These are phyloP conservation scores for Hyaloperonospora brassicae DNA, from an alignment of 352 stramenopile genomes.

Conservation along the genomic window DNA sequence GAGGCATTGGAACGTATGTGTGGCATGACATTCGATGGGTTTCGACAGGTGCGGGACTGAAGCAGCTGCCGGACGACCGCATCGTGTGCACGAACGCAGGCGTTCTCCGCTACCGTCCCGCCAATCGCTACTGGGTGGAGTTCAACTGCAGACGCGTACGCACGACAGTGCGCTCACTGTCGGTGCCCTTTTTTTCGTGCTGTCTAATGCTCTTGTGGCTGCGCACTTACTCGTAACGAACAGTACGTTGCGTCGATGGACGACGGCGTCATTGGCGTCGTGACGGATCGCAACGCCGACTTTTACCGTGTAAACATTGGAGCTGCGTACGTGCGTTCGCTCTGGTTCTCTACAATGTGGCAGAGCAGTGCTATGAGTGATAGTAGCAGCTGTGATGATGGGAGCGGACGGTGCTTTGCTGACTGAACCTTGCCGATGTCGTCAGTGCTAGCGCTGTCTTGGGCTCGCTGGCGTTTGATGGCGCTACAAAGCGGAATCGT, in stretches of 20 bases:
- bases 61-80: conserved; percentile 42
- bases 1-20: background rate
- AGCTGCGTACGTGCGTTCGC: conserved; percentile 60
- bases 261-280: conserved; percentile 91
- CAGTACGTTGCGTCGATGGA: conserved; percentile 73
- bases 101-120: conserved; percentile 74
- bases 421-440: conserved; percentile 6
- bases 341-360: background rate
- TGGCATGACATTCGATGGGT: conserved; percentile 2
- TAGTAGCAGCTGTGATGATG: background rate
- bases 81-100: conserved; percentile 79
- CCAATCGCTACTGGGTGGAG: conserved; percentile 88
- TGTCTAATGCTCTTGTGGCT: conserved; percentile 3
- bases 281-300: conserved; percentile 90
- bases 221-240: background rate
- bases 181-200: background rate
- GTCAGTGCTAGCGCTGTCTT: conserved; percentile 59
- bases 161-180: conserved; percentile 2
- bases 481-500: conserved; percentile 96
- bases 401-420: background rate
- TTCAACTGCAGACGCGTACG: conserved; percentile 79
- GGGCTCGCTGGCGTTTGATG: conserved; percentile 90
- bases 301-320: conserved; percentile 94
- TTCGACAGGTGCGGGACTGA: conserved; percentile 45
- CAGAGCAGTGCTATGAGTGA: background rate